Evolutionary conservation across 2,329 filamentous ascomycete species (phyloP).

Genomic region (Sordariomycetes sp.): DNA sequence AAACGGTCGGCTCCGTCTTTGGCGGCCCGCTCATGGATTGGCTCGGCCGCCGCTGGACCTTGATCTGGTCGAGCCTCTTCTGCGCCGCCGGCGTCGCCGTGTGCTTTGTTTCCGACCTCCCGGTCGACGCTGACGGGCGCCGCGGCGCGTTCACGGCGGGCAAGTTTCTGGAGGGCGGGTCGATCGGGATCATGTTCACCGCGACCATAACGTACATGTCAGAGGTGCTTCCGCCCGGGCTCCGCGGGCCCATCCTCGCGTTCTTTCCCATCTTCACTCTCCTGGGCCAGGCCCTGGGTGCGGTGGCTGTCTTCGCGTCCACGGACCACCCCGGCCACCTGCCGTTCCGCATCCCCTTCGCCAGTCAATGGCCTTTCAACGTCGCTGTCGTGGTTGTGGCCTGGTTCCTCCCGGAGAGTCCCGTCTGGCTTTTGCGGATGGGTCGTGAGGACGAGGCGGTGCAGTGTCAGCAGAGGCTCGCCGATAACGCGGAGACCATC

Average conservation of each 20-base stretch:
- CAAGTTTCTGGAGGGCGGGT: constrained; percentile 32
- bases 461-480: background rate
- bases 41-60: constrained; percentile 22
- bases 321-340: constrained; percentile 11
- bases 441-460: background rate
- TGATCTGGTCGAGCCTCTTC: constrained; percentile 23
- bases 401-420: constrained; percentile 37
- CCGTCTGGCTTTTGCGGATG: constrained; percentile 12
- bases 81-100: constrained; percentile 24
- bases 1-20: constrained; percentile 22
- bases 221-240: constrained; percentile 32
- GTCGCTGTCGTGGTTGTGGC: constrained; percentile 28
- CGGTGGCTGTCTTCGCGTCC: constrained; percentile 25
- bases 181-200: constrained; percentile 31
- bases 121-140: constrained; percentile 10
- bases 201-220: constrained; percentile 36
- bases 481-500: constrained; percentile 15
- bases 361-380: constrained; percentile 31
- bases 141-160: constrained; percentile 29
- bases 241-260: constrained; percentile 35
- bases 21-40: constrained; percentile 29
- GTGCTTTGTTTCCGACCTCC: constrained; percentile 12
- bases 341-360: constrained; percentile 29
- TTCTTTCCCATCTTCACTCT: constrained; percentile 38
- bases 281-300: constrained; percentile 34